Conservation (phyloP, 2,329 filamentous ascomycete genomes). For the Penicillium sp. region DNA sequence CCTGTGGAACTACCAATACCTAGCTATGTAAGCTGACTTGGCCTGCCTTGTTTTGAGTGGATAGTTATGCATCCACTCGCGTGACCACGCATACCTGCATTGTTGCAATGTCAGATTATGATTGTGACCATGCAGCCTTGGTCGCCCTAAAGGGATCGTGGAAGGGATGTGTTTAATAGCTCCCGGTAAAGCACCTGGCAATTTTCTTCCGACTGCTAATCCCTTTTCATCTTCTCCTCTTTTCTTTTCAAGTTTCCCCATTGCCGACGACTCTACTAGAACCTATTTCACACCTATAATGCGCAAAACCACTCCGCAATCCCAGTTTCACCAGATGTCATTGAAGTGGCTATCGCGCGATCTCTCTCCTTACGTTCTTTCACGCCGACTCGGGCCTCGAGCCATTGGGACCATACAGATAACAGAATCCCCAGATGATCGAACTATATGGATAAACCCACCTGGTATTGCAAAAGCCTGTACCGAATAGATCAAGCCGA, state of each 20-base stretch:
- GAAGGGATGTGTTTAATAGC: conserved; percentile 53
- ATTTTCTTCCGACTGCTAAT: background rate
- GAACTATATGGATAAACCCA: no score
- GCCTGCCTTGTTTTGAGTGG: conserved; percentile 51
- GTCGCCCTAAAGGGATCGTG: conserved; percentile 51
- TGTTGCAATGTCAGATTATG: conserved; percentile 39
- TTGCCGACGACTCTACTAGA: background rate
- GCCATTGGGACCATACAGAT: background rate
- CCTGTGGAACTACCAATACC: conserved; percentile 63
- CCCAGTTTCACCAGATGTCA: background rate
- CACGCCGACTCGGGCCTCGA: background rate
- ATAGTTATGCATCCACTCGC: conserved; percentile 67
- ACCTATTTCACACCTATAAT: background rate
- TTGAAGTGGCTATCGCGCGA: background rate
- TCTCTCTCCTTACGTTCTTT: no score
- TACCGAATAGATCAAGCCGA: no score
- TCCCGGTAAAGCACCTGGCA: conserved; percentile 54
- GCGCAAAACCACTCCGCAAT: background rate
- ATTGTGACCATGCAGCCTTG: background rate
- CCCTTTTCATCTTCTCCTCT: background rate
- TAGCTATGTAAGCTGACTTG: conserved; percentile 55
- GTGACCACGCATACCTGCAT: conserved; percentile 55
- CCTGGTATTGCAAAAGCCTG: no score
- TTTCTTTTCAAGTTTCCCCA: no score
- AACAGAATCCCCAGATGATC: no score